phyloP scores from a whole-genome alignment of 2,329 filamentous ascomycete genomes.

The Hyphodiscus sp. region DNA sequence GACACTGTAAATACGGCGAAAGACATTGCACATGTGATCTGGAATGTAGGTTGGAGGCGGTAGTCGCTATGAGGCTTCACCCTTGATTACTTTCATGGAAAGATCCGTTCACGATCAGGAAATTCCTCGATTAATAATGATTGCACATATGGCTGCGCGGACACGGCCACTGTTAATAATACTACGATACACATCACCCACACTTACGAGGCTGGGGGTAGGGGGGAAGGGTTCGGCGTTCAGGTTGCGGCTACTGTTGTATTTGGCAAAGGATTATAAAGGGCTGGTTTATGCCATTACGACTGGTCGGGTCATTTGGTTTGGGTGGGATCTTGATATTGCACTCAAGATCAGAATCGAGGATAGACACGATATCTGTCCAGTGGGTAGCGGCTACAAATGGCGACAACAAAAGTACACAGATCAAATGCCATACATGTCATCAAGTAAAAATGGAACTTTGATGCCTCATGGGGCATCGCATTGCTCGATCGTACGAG shows the following conservation, averaged over 20 bases:
- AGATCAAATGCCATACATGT: neutral
- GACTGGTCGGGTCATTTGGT: neutral
- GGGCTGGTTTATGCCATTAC: neutral
- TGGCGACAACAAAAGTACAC: neutral
- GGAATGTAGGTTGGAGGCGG: constrained; percentile 46
- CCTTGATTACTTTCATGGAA: neutral
- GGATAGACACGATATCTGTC: neutral
- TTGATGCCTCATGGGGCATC: neutral
- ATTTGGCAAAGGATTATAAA: neutral
- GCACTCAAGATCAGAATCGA: neutral
- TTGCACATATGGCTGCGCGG: constrained; percentile 16
- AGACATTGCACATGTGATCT: constrained; percentile 65
- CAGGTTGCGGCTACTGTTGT: neutral
- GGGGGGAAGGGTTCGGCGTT: neutral
- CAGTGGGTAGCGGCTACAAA: neutral
- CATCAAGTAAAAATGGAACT: neutral
- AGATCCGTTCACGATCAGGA: neutral
- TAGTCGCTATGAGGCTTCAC: constrained; percentile 17
- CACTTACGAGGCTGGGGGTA: neutral
- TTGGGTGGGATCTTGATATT: neutral
- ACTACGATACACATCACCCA: constrained; percentile 1
- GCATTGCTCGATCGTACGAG: neutral
- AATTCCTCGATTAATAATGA: constrained; percentile 8
- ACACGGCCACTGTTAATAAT: constrained; percentile 14
- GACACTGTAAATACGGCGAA: constrained; percentile 57